Percentiles rank a stretch among this genome's conserved stretches.
phyloP scores from a whole-genome alignment of 169 alveolate genomes.

The Plasmodium berghei region DNA sequence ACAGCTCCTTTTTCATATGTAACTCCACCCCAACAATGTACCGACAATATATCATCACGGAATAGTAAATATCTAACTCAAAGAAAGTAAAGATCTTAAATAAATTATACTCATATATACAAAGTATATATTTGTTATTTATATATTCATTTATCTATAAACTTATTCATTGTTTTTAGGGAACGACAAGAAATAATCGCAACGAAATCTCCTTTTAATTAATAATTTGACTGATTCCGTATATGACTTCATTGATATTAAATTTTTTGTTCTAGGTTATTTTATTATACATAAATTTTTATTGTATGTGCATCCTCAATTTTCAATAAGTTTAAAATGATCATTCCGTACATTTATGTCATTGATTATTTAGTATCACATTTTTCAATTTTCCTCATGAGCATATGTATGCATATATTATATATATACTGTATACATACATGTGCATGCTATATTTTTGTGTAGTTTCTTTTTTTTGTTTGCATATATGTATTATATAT shows the following conservation, averaged over 20 bases:
- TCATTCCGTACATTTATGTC: too few relatives aligned
- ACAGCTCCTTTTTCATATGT: conserved; percentile 25
- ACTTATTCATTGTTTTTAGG: conserved; percentile 25
- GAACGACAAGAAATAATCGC: conserved; percentile 71
- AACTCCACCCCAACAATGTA: conserved; percentile 22
- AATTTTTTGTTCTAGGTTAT: not conserved
- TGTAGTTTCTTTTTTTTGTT: not conserved
- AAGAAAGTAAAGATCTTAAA: conserved; percentile 32
- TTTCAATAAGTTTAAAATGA: not conserved
- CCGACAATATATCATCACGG: conserved; percentile 11
- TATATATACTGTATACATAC: not conserved
- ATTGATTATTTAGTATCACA: not conserved
- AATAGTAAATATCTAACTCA: conserved; percentile 44
- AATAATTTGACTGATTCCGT: not conserved
- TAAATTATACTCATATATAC: not conserved
- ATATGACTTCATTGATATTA: not conserved
- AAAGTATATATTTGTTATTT: not conserved
- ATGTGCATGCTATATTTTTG: conserved; percentile 3
- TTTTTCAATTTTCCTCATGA: not conserved
- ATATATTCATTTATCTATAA: not conserved
- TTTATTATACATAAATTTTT: conserved; percentile 2
- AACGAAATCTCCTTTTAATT: conserved; percentile 64
- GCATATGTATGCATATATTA: not conserved
- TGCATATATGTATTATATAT: not conserved
- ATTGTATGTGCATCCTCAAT: conserved; percentile 2